Base-by-base conservation (phyloP, 2,329 filamentous ascomycete genomes). In the Claviceps sp. region DNA sequence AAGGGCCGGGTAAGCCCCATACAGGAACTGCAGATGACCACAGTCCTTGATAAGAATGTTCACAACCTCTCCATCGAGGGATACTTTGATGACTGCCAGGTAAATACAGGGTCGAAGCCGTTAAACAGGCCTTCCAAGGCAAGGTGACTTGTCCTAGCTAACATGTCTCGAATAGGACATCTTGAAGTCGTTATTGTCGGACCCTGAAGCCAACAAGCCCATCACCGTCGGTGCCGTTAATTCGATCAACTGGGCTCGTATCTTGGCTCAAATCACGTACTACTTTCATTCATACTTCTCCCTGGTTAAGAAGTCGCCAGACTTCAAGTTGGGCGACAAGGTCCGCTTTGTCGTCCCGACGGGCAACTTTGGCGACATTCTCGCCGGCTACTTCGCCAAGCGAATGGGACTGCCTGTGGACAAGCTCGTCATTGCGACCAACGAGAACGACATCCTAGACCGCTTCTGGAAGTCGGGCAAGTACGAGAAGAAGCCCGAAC, bases 11-110 rank as follows among this genome's bases (percentile, higher is more conserved):
- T 97, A 56, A 89, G 85, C 65, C 87, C 89, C 14, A 86, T 97
- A 53, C 93, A 97, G 68, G 89, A 97, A 69, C 86, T 87, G 4
- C 93, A 97, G 72, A 97, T 97, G 93, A 96, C 90, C 0, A 96
- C 91, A 0, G 87, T 93, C 30, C 73, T 89, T 42, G 93, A 97
- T 66, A 72, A 78, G 54, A 97, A 97, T 64, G 90, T 97, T 37
- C 89, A 96, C 75, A 95, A 95, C 68, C 72, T 97, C 47, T 82
- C 87, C 50, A 86, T 97, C 13, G 82, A 85, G 48, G 93, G 91
- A 53, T 94, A 89, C 0, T 97, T 97, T 65, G 91, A 97, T 63
- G 89, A 97, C 65, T 97, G 93, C 70, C 91, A 96, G 74, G 82
- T 83, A 69, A 54, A 62, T 46, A 24, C 22, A n/a, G 26, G 26